phyloP scores from a whole-genome alignment of 345 rosid species.

The Eucalyptus camaldulensis region DNA sequence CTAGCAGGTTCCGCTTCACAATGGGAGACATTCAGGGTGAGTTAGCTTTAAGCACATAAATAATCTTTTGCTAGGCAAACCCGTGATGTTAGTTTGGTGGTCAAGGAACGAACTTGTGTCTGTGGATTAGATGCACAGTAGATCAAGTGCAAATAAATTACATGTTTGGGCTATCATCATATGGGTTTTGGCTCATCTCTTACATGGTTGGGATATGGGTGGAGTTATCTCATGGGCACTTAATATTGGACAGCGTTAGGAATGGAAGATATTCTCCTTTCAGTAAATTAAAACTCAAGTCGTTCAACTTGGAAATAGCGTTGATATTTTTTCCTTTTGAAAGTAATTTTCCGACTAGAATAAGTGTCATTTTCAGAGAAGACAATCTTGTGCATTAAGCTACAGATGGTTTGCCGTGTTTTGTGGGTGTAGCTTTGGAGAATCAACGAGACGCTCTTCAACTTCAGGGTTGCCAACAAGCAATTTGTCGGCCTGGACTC shows the following conservation, averaged over 20 bases:
- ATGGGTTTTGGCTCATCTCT: background rate
- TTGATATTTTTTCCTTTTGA: no score
- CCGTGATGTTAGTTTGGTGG: background rate
- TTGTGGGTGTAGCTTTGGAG: constrained; percentile 33
- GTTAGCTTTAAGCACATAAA: background rate
- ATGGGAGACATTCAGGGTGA: constrained; percentile 44
- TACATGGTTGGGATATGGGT: background rate
- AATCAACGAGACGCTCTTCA: constrained; percentile 21
- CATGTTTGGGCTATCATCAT: no score
- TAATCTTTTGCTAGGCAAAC: background rate
- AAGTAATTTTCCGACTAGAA: no score
- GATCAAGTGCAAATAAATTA: background rate
- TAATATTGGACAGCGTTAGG: background rate
- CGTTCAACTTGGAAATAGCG: no score
- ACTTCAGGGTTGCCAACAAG: constrained; percentile 31
- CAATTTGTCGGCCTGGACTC: constrained; percentile 32
- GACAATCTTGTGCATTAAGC: no score
- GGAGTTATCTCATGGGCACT: background rate
- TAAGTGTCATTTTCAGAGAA: no score
- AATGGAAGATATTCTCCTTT: background rate
- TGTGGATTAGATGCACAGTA: background rate
- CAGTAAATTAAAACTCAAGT: background rate
- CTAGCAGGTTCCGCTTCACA: background rate
- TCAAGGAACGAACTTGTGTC: background rate
- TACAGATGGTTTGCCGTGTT: no score